Evolutionary conservation across 352 stramenopile genomes (phyloP), one percentile per base, ranked within the genome.

Genomic region (Blastocystis sp.): DNA sequence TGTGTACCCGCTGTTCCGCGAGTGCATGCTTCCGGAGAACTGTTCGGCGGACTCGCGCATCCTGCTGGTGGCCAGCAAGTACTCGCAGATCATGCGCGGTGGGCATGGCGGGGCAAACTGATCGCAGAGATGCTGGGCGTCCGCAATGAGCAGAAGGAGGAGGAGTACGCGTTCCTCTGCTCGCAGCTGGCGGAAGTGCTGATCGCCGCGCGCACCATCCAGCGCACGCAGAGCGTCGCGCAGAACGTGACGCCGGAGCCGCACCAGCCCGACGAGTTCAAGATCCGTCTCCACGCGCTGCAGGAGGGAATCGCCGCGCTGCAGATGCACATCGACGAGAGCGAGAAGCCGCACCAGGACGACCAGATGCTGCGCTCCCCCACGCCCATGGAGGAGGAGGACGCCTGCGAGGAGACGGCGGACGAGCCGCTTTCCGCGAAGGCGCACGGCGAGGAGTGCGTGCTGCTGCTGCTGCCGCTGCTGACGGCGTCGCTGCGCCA

Each of bases 1-100:
- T 4, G 57, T 87, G 0, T 81, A 87, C 42, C 84, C 84, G 16
- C 71, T 87, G 9, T 87, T 87, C 36, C 27, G 63, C 24, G 59
- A 86, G 24, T 51, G 65, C 40, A 59, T 87, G 42, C 29, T 29
- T 21, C 18, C 77, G 16, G 72, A 86, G 64, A 86, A 81, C 32
- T 61, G 59, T 36, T 40, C 29, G 1, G 44, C 51, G 6, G 84
- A 87, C 36, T 61, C 84, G 36, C 84, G 84, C 36, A 48, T 87
- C n/a, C 49, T 59, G 9, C 29, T 65, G 7, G 49, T 87, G 1
- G 48, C 48, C 0, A 48, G 46, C 11, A 38, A 27, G 4, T 87
- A 87, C 49, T 53, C 49, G 1, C 57, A 67, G 16, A 78, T 87
- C 46, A 63, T 87, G 32, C 24, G 32, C 4, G 29, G 34, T 56